Evolutionary conservation across 129 eudicot genomes (phyloP).

Genomic region (Flaveria sonorensis): DNA sequence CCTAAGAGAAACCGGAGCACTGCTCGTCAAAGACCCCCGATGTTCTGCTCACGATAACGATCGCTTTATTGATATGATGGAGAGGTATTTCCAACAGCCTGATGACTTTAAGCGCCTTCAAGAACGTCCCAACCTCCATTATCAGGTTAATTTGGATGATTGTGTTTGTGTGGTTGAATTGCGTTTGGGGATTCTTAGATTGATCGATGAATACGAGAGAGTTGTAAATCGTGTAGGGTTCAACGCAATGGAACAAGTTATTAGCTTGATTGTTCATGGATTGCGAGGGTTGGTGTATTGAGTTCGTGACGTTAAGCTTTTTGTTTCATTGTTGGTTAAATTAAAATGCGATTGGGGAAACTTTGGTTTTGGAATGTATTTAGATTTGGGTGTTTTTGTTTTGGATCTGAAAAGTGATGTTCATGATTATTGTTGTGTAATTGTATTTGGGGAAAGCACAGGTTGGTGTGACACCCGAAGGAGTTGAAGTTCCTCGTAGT

Average conservation of each 20-base stretch:
- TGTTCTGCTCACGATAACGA: slow-evolving; percentile 84
- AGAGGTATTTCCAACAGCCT: slow-evolving; percentile 74
- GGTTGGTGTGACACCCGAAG: slow-evolving; percentile 99
- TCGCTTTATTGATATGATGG: slow-evolving; percentile 92
- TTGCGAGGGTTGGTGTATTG: background rate
- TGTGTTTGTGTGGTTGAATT: background rate
- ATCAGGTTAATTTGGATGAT: slow-evolving; percentile 55
- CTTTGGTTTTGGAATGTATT: background rate
- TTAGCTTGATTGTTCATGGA: no score
- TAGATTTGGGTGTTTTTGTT: slow-evolving; percentile 5
- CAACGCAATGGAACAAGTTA: background rate
- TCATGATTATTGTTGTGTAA: background rate
- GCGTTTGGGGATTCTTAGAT: background rate
- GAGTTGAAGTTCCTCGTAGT: slow-evolving; percentile 96
- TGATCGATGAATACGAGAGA: slow-evolving; percentile 8
- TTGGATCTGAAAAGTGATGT: background rate
- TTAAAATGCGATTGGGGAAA: background rate
- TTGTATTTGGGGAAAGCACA: slow-evolving; percentile 22
- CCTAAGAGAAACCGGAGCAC: slow-evolving; percentile 84
- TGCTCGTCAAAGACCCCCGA: slow-evolving; percentile 80
- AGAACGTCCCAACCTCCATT: slow-evolving; percentile 87
- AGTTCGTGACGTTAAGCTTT: background rate
- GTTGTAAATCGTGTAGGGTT: background rate
- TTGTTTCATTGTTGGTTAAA: background rate
- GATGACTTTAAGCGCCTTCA: slow-evolving; percentile 65